phyloP scores from a whole-genome alignment of 2,329 filamentous ascomycete species.

The Calcarisporium arbuscula region DNA sequence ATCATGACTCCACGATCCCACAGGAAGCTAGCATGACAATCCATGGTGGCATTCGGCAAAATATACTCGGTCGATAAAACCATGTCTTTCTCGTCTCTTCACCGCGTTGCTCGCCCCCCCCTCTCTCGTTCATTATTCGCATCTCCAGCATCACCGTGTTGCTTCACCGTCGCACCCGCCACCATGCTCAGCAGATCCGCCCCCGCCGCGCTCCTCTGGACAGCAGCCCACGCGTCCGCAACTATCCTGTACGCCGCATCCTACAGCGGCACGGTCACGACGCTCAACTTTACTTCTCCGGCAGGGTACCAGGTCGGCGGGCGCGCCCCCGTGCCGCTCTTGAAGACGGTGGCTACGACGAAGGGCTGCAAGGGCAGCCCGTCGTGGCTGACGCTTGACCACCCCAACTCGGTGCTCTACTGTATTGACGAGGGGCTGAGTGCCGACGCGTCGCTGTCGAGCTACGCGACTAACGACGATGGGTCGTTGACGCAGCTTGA shows the following conservation, averaged over 20 bases:
- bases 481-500: conserved; percentile 33
- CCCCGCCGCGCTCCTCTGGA: conserved; percentile 10
- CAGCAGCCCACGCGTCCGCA: conserved; percentile 23
- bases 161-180: conserved; percentile 2
- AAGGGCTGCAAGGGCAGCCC: conserved; percentile 47
- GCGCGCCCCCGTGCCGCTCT: too few species aligned
- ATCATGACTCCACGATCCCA: too few species aligned
- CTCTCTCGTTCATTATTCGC: not conserved
- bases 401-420: conserved; percentile 43
- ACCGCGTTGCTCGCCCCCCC: not conserved
- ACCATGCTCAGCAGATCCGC: conserved; percentile 7
- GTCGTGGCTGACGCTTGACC: conserved; percentile 55
- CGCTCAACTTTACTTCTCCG: conserved; percentile 32
- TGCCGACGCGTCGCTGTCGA: conserved; percentile 40
- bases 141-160: conserved; percentile 1
- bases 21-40: too few species aligned
- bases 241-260: conserved; percentile 41
- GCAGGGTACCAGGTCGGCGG: too few species aligned
- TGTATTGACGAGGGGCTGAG: conserved; percentile 54
- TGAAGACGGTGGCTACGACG: conserved; percentile 21
- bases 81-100: too few species aligned
- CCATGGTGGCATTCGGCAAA: too few species aligned
- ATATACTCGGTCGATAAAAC: not conserved
- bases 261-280: conserved; percentile 42
- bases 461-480: conserved; percentile 29